These are phyloP conservation scores for Pleurotus djamor DNA, from an alignment of 768 basidiomycete species.

Conservation along the genomic window DNA sequence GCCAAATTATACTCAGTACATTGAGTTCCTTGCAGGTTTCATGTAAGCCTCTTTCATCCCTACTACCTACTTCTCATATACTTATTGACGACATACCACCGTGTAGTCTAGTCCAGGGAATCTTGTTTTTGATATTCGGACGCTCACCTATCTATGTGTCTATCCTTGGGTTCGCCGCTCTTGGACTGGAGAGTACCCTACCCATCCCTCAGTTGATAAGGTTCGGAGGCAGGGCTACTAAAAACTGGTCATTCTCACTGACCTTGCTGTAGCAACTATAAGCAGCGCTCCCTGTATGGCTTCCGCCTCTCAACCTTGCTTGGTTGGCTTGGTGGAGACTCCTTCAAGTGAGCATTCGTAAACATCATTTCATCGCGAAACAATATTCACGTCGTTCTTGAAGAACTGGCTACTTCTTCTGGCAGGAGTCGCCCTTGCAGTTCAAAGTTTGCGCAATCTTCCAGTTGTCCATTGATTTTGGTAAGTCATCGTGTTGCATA, in stretches of 20 bases:
- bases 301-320: constrained; percentile 81
- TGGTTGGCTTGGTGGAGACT: constrained; percentile 83
- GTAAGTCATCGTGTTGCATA: constrained; percentile 37
- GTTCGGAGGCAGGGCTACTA: constrained; percentile 29
- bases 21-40: constrained; percentile 79
- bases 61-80: not conserved
- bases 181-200: constrained; percentile 85
- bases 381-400: not conserved
- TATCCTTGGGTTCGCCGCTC: constrained; percentile 70
- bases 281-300: constrained; percentile 77
- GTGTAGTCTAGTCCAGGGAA: constrained; percentile 61
- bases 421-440: constrained; percentile 68
- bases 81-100: constrained; percentile 18
- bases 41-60: constrained; percentile 45
- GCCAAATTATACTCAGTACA: constrained; percentile 71
- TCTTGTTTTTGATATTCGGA: constrained; percentile 73
- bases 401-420: constrained; percentile 81
- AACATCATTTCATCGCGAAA: not conserved
- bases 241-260: not conserved
- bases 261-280: constrained; percentile 61
- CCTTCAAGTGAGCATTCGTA: constrained; percentile 65
- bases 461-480: constrained; percentile 76
- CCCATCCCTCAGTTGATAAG: constrained; percentile 84
- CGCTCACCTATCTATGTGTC: constrained; percentile 57
- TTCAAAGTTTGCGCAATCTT: constrained; percentile 85